These are phyloP conservation scores for Malus hybrid DNA, from an alignment of 331 rosid genomes.

Conservation along the genomic window DNA sequence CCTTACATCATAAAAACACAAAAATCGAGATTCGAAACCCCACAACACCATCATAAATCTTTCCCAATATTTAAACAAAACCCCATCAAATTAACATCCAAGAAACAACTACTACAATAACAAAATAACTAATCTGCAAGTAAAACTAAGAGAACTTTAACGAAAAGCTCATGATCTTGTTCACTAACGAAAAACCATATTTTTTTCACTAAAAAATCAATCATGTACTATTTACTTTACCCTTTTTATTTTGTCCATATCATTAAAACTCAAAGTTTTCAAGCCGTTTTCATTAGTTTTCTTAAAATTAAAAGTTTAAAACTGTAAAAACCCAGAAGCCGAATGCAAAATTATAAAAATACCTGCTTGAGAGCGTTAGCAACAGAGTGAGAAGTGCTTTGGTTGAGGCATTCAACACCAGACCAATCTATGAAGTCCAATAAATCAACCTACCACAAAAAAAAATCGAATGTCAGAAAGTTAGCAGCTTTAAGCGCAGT, in stretches of 20 bases:
- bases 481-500: neutral
- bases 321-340: neutral
- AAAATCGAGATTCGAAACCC: neutral
- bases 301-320: neutral
- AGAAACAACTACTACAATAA: neutral
- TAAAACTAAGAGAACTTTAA: too few species aligned
- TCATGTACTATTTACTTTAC: too few species aligned
- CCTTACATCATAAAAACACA: neutral
- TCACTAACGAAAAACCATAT: too few species aligned
- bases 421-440: constrained; percentile 93
- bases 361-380: constrained; percentile 92
- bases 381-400: constrained; percentile 61
- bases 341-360: neutral
- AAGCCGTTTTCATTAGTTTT: neutral
- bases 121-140: too few species aligned
- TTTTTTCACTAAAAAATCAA: too few species aligned
- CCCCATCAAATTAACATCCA: neutral
- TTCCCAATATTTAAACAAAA: neutral
- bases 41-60: neutral
- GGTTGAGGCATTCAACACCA: constrained; percentile 90
- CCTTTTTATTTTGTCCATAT: too few species aligned
- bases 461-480: constrained; percentile 12
- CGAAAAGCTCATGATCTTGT: too few species aligned
- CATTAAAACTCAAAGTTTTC: neutral
- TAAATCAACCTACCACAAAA: constrained; percentile 67